A percentile compares a stretch with the other conserved stretches of the same genome.
Conservation (phyloP, 2,329 filamentous ascomycete genomes). For the Cytospora leucostoma region DNA sequence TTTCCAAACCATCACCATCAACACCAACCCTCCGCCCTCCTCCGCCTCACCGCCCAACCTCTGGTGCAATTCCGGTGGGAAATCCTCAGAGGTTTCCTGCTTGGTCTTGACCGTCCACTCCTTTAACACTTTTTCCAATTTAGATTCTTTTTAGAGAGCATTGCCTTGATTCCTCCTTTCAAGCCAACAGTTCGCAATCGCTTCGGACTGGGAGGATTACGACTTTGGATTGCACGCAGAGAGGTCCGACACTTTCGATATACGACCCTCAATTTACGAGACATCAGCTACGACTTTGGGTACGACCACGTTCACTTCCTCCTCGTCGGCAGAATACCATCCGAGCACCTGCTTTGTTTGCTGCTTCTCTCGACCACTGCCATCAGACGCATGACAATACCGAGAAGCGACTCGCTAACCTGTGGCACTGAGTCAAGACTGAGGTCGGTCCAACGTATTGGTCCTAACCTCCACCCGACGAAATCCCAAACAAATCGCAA, state of each 20-base stretch:
- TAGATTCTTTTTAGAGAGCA: constrained; percentile 28
- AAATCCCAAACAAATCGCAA: constrained; percentile 14
- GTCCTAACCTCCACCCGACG: constrained; percentile 20
- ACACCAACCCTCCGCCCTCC: constrained; percentile 33
- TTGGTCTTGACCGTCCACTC: constrained; percentile 64
- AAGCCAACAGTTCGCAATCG: constrained; percentile 24
- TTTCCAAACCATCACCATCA: constrained; percentile 35
- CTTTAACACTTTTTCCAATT: constrained; percentile 41
- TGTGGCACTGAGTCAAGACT: constrained; percentile 17
- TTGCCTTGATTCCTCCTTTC: constrained; percentile 29
- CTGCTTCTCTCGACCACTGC: constrained; percentile 21
- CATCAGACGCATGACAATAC: constrained; percentile 34
- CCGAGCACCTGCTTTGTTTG: constrained; percentile 16
- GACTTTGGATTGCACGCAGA: constrained; percentile 11
- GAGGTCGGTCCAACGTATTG: constrained; percentile 22
- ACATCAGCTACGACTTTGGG: constrained; percentile 13
- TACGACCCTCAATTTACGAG: constrained; percentile 6
- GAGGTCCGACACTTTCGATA: constrained; percentile 9
- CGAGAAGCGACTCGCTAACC: constrained; percentile 19
- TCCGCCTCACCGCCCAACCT: constrained; percentile 26
- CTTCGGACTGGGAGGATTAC: constrained; percentile 21
- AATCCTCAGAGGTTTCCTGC: constrained; percentile 51
- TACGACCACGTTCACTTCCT: constrained; percentile 11
- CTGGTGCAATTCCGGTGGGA: constrained; percentile 61
- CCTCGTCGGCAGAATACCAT: constrained; percentile 7